A percentile compares a stretch with the other conserved stretches of the same genome.
Evolutionary conservation across 371 early-diverging fungal genomes (phyloP).

Genomic region (Mitosporidium daphniae): DNA sequence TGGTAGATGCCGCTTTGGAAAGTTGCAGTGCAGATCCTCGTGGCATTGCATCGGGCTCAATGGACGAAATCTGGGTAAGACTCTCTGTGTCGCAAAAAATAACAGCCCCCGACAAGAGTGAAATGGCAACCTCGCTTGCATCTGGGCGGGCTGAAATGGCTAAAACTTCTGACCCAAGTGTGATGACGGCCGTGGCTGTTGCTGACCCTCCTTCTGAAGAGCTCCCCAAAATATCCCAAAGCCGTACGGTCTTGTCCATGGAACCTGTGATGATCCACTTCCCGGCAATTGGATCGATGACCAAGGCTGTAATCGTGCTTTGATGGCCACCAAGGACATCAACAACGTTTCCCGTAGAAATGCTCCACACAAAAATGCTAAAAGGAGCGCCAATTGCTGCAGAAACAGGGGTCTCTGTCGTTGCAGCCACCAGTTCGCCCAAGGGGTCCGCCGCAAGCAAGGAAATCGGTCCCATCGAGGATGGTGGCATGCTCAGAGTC

Average conservation of each 20-base stretch:
- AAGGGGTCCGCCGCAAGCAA: slow-evolving; percentile 61
- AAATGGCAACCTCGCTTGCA: too few species aligned
- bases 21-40: too few species aligned
- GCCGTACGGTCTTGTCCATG: slow-evolving; percentile 63
- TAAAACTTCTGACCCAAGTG: too few species aligned
- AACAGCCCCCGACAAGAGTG: too few species aligned
- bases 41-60: too few species aligned
- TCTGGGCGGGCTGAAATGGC: too few species aligned
- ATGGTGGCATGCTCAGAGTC: slow-evolving; percentile 70
- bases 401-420: slow-evolving; percentile 52
- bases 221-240: slow-evolving; percentile 81
- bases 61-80: too few species aligned
- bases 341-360: slow-evolving; percentile 70
- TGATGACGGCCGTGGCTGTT: too few species aligned
- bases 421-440: slow-evolving; percentile 79
- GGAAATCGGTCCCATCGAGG: slow-evolving; percentile 51
- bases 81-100: too few species aligned
- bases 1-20: too few species aligned
- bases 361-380: slow-evolving; percentile 78
- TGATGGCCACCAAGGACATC: slow-evolving; percentile 70
- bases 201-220: slow-evolving; percentile 12
- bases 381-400: too few species aligned
- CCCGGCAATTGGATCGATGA: slow-evolving; percentile 20
- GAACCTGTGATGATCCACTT: slow-evolving; percentile 23
- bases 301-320: slow-evolving; percentile 42